Conservation (phyloP, 345 rosid genomes). For the Mallotus nudiflorus region DNA sequence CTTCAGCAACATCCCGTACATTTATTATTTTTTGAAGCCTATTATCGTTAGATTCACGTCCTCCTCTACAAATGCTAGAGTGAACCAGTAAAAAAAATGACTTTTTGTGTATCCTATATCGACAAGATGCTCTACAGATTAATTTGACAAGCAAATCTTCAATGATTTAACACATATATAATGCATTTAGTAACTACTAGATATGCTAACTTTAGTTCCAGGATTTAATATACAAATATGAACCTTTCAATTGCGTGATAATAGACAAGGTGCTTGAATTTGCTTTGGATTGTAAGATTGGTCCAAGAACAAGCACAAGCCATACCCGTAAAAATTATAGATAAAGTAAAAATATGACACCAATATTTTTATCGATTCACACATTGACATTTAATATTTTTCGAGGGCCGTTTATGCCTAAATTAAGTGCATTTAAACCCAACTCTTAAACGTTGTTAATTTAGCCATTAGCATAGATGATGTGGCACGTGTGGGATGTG, state of each 20-base stretch:
- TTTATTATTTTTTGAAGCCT: slow-evolving; percentile 22
- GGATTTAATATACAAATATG: no score
- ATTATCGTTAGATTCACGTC: neutral
- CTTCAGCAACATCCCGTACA: slow-evolving; percentile 64
- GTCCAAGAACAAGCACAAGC: slow-evolving; percentile 55
- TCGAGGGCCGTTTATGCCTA: no score
- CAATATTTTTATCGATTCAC: no score
- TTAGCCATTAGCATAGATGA: no score
- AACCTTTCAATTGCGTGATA: slow-evolving; percentile 60
- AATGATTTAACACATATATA: neutral
- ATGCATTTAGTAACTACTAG: neutral
- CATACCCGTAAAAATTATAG: slow-evolving; percentile 55
- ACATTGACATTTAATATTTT: no score
- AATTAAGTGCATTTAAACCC: no score
- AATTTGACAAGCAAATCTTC: neutral
- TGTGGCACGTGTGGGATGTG: no score
- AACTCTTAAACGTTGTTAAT: no score
- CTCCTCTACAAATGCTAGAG: neutral
- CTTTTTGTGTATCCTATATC: no score
- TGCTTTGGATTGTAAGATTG: slow-evolving; percentile 50
- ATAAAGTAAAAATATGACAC: no score
- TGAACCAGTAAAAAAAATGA: neutral
- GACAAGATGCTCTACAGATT: no score
- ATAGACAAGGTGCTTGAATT: slow-evolving; percentile 57
- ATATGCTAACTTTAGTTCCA: no score